These are phyloP conservation scores for Talaromyces sp. DNA, from an alignment of 2,329 filamentous ascomycete genomes.

Conservation along the genomic window DNA sequence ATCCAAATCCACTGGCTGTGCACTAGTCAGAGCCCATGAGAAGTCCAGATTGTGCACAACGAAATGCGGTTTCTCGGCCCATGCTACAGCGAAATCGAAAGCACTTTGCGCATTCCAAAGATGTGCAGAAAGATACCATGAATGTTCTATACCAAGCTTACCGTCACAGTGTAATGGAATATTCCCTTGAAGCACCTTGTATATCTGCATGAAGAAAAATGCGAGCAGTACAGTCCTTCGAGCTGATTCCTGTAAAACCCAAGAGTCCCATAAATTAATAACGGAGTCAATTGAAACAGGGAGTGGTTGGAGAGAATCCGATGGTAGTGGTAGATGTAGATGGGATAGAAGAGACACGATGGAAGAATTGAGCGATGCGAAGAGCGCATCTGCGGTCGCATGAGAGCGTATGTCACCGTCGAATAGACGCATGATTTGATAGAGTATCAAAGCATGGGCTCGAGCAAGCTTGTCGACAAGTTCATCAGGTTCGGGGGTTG, in stretches of 20 bases:
- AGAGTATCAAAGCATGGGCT: constrained; percentile 54
- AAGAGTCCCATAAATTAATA: constrained; percentile 54
- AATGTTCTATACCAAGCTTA: constrained; percentile 28
- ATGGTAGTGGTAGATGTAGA: constrained; percentile 22
- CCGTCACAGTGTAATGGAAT: constrained; percentile 25
- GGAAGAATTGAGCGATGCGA: constrained; percentile 28
- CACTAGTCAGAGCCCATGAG: constrained; percentile 17
- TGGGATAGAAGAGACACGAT: constrained; percentile 21
- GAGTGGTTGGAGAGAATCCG: constrained; percentile 9
- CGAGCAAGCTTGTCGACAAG: constrained; percentile 44
- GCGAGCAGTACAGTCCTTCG: constrained; percentile 55
- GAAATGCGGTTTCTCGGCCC: constrained; percentile 30
- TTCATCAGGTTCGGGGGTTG: constrained; percentile 28
- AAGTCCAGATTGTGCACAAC: constrained; percentile 31
- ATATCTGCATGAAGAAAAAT: constrained; percentile 47
- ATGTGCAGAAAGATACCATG: constrained; percentile 34
- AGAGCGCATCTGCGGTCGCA: constrained; percentile 41
- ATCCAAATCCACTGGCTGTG: constrained; percentile 31
- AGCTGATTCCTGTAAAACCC: constrained; percentile 58
- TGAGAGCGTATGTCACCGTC: constrained; percentile 53
- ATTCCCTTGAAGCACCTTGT: constrained; percentile 24
- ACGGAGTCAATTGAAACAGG: constrained; percentile 45
- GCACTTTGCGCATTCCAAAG: constrained; percentile 31
- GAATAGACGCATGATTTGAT: constrained; percentile 55
- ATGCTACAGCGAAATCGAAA: constrained; percentile 34